Evolutionary conservation across 352 stramenopile genomes (phyloP), one percentile per base, ranked within the genome.

Genomic region (Phytophthora agathidicida): DNA sequence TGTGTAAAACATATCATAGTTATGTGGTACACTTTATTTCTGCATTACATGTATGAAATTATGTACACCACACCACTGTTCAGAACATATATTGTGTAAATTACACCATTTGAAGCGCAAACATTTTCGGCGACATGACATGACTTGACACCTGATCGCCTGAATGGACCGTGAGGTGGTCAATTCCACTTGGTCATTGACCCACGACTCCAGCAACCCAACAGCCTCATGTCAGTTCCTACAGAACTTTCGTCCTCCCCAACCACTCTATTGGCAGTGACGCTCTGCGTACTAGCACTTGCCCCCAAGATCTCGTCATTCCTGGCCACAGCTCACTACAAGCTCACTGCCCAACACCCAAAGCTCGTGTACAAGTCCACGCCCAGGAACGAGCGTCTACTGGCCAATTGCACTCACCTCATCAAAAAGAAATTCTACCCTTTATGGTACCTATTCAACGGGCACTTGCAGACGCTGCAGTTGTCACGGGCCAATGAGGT

Each of bases 391-490:
- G 56, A 68, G 30, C 54, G 33, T 6, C 37, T 88, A 26, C 55
- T 88, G 17, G 43, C 43, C 42, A 52, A 68, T 2, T 88, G 78
- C 28, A 49, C 45, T 3, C 72, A 75, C n/a, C 51, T 88, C 43
- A 66, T 78, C 10, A 61, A 55, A 9, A 48, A 76, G 39, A 59
- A 67, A 38, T 90, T 87, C 64, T 80, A 78, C 30, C 71, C 80
- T 37, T 63, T 77, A 13, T 86, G 73, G 77, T 71, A 84, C 38
- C 62, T 88, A 20, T 82, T 83, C 39, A 87, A 87, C 45, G 77
- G 75, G 31, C 80, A 88, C 54, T 55, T 88, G 47, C 80, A 87
- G 64, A 87, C 80, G 2, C 16, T 86, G 33, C 67, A 79, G 47
- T 63, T 89, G 47, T 62, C 76, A 8, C 44, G 60, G 35, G 68